phyloP scores from a whole-genome alignment of 2,329 filamentous ascomycete species.

The Cylindrodendrum hubeiense region DNA sequence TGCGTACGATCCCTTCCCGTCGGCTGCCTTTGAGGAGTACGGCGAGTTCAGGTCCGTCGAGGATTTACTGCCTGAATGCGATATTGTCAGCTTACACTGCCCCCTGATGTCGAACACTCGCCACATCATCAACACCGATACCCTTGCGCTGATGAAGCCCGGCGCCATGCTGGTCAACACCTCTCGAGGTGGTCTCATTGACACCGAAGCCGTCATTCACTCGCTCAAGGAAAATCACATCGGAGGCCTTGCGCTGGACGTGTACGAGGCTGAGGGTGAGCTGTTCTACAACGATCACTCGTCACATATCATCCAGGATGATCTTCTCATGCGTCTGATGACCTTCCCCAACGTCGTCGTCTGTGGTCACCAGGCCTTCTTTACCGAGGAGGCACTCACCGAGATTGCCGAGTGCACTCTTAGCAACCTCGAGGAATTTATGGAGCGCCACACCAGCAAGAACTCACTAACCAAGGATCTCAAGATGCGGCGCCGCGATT shows the following conservation, averaged over 20 bases:
- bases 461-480: constrained; percentile 50
- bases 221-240: constrained; percentile 72
- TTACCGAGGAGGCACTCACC: constrained; percentile 73
- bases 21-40: constrained; percentile 59
- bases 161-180: constrained; percentile 76
- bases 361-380: constrained; percentile 78
- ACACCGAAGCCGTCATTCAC: constrained; percentile 70
- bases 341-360: constrained; percentile 77
- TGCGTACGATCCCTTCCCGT: constrained; percentile 70
- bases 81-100: constrained; percentile 76
- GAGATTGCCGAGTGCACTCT: constrained; percentile 74
- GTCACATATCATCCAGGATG: constrained; percentile 74
- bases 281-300: constrained; percentile 77
- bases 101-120: constrained; percentile 71
- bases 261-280: constrained; percentile 74
- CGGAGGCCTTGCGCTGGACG: constrained; percentile 74
- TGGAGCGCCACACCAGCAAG: constrained; percentile 45
- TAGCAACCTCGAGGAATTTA: constrained; percentile 65
- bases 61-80: constrained; percentile 65
- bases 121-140: constrained; percentile 69
- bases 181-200: constrained; percentile 73
- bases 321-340: constrained; percentile 73
- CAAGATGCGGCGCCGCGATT: constrained; percentile 42
- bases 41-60: constrained; percentile 68
- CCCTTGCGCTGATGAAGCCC: constrained; percentile 67